Evolutionary conservation across 371 early-diverging fungal species (phyloP).

Genomic region (Batrachochytrium dendrobatidis): DNA sequence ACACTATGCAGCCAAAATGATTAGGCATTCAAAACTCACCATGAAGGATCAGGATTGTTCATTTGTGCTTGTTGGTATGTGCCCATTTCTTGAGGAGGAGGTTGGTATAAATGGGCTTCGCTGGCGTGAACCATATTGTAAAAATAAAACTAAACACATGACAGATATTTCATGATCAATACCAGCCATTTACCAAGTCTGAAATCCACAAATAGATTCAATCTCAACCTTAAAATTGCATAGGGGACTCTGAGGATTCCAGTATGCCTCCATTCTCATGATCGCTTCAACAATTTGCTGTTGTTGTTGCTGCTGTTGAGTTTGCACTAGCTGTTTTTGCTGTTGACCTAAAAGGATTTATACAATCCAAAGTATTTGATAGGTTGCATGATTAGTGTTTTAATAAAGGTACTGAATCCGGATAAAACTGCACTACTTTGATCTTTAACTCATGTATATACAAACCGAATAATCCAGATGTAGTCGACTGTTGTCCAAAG

Average conservation of each 20-base stretch:
- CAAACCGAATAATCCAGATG: too few relatives aligned
- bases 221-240: constrained; percentile 65
- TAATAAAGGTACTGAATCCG: too few relatives aligned
- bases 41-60: constrained; percentile 76
- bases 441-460: too few relatives aligned
- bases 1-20: not conserved
- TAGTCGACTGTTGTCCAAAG: too few relatives aligned
- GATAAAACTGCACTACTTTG: too few relatives aligned
- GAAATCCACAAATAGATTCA: not conserved
- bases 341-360: too few relatives aligned
- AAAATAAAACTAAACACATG: constrained; percentile 61
- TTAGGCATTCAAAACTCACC: constrained; percentile 32
- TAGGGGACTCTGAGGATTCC: constrained; percentile 70
- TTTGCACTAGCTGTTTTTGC: not conserved
- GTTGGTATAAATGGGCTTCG: constrained; percentile 70
- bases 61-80: constrained; percentile 73
- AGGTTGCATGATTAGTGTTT: too few relatives aligned
- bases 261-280: constrained; percentile 18
- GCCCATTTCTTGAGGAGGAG: constrained; percentile 62
- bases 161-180: not conserved
- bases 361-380: too few relatives aligned
- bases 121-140: constrained; percentile 80
- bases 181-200: not conserved
- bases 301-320: not conserved
- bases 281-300: not conserved